phyloP scores from a whole-genome alignment of 169 alveolate species.

The Eimeria mitis region DNA sequence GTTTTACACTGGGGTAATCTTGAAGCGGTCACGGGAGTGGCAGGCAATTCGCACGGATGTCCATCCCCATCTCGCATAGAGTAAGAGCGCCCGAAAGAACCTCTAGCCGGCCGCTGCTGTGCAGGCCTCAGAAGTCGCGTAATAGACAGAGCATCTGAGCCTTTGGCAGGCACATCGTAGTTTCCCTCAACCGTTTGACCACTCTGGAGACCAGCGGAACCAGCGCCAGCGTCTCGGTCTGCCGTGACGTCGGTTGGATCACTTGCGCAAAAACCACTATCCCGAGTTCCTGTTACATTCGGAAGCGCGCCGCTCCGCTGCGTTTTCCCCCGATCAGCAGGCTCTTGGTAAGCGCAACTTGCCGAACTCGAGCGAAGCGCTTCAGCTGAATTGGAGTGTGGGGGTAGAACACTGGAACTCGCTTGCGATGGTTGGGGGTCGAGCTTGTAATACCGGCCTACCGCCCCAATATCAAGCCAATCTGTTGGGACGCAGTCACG shows the following conservation, averaged over 20 bases:
- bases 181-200: neutral
- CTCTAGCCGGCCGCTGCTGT: slow-evolving; percentile 30
- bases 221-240: slow-evolving; percentile 8
- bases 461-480: slow-evolving; percentile 49
- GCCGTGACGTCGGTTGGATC: slow-evolving; percentile 13
- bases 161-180: slow-evolving; percentile 8
- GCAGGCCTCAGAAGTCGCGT: neutral
- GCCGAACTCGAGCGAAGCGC: neutral
- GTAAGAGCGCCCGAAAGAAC: slow-evolving; percentile 54
- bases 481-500: slow-evolving; percentile 64
- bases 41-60: slow-evolving; percentile 31
- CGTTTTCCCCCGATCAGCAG: neutral
- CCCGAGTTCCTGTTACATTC: neutral
- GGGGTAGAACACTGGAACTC: slow-evolving; percentile 6
- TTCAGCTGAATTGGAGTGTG: neutral
- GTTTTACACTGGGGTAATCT: slow-evolving; percentile 37
- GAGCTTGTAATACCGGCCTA: slow-evolving; percentile 49
- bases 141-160: neutral
- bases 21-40: slow-evolving; percentile 56
- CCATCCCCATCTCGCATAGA: slow-evolving; percentile 49
- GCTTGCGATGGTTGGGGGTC: slow-evolving; percentile 25
- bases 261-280: neutral
- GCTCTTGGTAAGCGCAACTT: neutral
- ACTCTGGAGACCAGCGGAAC: slow-evolving; percentile 5
- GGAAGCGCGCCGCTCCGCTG: slow-evolving; percentile 1